Conservation (phyloP, 2,329 filamentous ascomycete genomes). For the Claviceps paspali region DNA sequence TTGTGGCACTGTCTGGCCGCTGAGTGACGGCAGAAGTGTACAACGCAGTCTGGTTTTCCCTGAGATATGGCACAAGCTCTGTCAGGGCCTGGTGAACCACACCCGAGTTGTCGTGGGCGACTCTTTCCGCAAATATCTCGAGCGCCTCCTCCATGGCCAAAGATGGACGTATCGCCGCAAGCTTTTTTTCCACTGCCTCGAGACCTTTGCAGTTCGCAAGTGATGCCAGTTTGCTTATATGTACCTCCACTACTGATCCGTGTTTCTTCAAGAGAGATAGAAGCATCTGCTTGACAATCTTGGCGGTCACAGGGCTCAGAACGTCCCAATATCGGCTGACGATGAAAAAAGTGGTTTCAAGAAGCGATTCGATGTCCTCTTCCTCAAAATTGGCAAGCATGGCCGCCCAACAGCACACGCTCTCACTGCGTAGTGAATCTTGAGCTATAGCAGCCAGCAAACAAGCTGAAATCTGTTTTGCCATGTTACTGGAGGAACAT, state of each 20-base stretch:
- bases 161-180: slow-evolving; percentile 47
- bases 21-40: slow-evolving; percentile 70
- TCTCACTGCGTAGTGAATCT: slow-evolving; percentile 57
- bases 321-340: slow-evolving; percentile 65
- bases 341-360: slow-evolving; percentile 83
- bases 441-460: slow-evolving; percentile 70
- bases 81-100: slow-evolving; percentile 70
- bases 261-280: slow-evolving; percentile 50
- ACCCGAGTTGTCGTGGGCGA: slow-evolving; percentile 69
- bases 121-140: slow-evolving; percentile 47
- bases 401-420: slow-evolving; percentile 71
- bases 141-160: slow-evolving; percentile 5
- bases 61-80: slow-evolving; percentile 63
- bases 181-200: slow-evolving; percentile 47
- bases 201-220: slow-evolving; percentile 56
- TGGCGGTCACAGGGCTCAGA: slow-evolving; percentile 46
- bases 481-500: slow-evolving; percentile 1
- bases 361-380: slow-evolving; percentile 62
- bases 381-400: slow-evolving; percentile 62
- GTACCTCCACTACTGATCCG: slow-evolving; percentile 42
- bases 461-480: slow-evolving; percentile 67
- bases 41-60: slow-evolving; percentile 58
- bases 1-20: slow-evolving; percentile 62
- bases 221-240: slow-evolving; percentile 64
- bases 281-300: slow-evolving; percentile 47